Percentiles rank a stretch among this genome's conserved stretches.
phyloP scores from a whole-genome alignment of 1,284 basidiomycete species.

The Trichosporon sp. region DNA sequence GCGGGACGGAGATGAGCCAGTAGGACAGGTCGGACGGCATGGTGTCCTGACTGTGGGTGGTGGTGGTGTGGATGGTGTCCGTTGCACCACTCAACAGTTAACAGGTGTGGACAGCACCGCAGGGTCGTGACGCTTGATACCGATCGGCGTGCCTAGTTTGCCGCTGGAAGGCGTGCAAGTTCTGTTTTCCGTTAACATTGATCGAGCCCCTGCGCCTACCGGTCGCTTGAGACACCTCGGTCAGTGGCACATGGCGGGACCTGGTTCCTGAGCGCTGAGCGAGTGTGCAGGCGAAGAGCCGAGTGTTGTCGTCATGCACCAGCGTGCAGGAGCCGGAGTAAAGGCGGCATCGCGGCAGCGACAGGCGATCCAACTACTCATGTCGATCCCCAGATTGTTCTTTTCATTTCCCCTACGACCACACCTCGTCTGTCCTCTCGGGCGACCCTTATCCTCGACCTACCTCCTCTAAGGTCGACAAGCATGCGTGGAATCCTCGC shows the following conservation, averaged over 20 bases:
- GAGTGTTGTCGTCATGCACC: background rate
- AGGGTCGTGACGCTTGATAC: conserved; percentile 16
- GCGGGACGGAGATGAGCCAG: conserved; percentile 62
- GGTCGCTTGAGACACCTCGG: background rate
- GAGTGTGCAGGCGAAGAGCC: background rate
- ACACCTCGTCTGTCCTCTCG: background rate
- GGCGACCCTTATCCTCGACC: background rate
- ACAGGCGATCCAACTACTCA: background rate
- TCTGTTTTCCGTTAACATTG: background rate
- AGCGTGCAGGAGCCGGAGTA: background rate
- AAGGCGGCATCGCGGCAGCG: background rate
- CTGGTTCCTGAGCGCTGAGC: background rate
- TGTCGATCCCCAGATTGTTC: conserved; percentile 20
- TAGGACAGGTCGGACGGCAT: conserved; percentile 62
- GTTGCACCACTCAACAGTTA: background rate
- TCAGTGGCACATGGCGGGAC: conserved; percentile 11
- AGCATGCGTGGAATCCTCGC: conserved; percentile 5
- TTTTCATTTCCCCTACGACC: background rate
- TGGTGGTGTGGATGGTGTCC: conserved; percentile 6
- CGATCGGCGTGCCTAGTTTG: background rate
- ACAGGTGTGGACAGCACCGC: background rate
- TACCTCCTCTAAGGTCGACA: conserved; percentile 11
- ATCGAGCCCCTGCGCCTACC: background rate
- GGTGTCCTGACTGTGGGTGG: conserved; percentile 16
- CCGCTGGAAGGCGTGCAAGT: background rate